Evolutionary conservation across 2,329 filamentous ascomycete species (phyloP).

Genomic region (Talaromyces sp.): DNA sequence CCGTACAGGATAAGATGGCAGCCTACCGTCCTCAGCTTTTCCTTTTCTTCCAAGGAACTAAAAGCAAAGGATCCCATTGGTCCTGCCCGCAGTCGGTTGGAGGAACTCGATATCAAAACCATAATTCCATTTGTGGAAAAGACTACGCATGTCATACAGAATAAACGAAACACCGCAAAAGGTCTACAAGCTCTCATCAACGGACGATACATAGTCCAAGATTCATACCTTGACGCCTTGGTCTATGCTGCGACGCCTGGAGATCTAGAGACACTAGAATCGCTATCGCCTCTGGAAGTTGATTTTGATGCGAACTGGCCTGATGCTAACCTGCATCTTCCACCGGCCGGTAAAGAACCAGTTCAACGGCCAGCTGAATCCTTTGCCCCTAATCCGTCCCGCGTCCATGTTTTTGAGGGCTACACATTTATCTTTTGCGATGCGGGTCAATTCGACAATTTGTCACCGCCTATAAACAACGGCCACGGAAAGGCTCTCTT

Average conservation of each 20-base stretch:
- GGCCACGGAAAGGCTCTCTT: slow-evolving; percentile 79
- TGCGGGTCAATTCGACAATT: slow-evolving; percentile 66
- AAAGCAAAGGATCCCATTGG: slow-evolving; percentile 60
- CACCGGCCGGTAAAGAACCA: slow-evolving; percentile 71
- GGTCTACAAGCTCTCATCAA: slow-evolving; percentile 83
- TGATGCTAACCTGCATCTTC: slow-evolving; percentile 64
- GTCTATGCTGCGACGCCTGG: slow-evolving; percentile 53
- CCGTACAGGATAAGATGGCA: slow-evolving; percentile 66
- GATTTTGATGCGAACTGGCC: slow-evolving; percentile 82
- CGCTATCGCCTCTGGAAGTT: slow-evolving; percentile 60
- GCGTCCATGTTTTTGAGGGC: slow-evolving; percentile 72
- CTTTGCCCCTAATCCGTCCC: slow-evolving; percentile 64
- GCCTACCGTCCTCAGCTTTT: slow-evolving; percentile 76
- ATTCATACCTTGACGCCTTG: slow-evolving; percentile 69
- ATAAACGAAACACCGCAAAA: slow-evolving; percentile 84
- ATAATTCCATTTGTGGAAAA: slow-evolving; percentile 65
- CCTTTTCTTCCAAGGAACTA: slow-evolving; percentile 66
- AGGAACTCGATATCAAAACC: slow-evolving; percentile 85
- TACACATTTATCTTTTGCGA: slow-evolving; percentile 89
- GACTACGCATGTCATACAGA: slow-evolving; percentile 85
- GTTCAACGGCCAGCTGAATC: slow-evolving; percentile 62
- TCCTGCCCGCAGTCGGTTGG: slow-evolving; percentile 61
- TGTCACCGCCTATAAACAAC: slow-evolving; percentile 69
- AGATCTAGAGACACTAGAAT: slow-evolving; percentile 48
- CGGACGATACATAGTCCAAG: slow-evolving; percentile 70